A percentile compares a stretch with the other conserved stretches of the same genome.
These are phyloP conservation scores for Coemansia sp. DNA, from an alignment of 192 early-diverging fungal genomes.

Conservation along the genomic window DNA sequence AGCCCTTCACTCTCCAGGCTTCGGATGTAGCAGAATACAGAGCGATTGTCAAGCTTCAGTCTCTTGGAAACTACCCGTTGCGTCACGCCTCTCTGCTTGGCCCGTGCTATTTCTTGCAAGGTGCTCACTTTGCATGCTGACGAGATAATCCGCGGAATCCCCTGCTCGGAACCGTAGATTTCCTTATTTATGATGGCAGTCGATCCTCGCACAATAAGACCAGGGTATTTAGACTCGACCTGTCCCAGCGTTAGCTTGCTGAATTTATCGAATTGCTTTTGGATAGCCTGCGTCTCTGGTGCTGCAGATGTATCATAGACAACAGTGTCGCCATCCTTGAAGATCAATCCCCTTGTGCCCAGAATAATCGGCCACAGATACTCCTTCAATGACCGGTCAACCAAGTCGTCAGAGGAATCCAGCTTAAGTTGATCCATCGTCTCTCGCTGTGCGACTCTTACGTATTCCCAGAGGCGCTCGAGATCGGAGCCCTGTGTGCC, in stretches of 20 bases:
- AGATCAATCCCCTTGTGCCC: slow-evolving; percentile 20
- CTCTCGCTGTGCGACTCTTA: slow-evolving; percentile 27
- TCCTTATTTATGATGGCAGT: slow-evolving; percentile 20
- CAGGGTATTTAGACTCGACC: slow-evolving; percentile 21
- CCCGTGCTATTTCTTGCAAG: slow-evolving; percentile 25
- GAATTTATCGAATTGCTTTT: background rate
- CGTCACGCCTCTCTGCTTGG: slow-evolving; percentile 33
- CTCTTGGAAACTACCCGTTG: slow-evolving; percentile 27
- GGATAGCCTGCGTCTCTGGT: background rate
- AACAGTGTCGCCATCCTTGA: slow-evolving; percentile 10
- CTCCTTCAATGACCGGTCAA: slow-evolving; percentile 18
- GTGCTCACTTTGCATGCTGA: slow-evolving; percentile 18
- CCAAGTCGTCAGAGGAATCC: background rate
- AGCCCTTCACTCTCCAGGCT: slow-evolving; percentile 35
- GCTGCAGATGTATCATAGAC: slow-evolving; percentile 14
- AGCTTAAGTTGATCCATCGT: slow-evolving; percentile 8
- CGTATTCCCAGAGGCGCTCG: slow-evolving; percentile 33
- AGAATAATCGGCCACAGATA: slow-evolving; percentile 42
- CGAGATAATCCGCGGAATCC: slow-evolving; percentile 12
- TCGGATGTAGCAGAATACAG: slow-evolving; percentile 43
- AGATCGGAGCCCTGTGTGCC: slow-evolving; percentile 33
- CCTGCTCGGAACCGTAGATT: slow-evolving; percentile 39
- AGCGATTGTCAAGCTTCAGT: slow-evolving; percentile 30
- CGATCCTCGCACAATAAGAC: slow-evolving; percentile 24
- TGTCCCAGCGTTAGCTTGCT: background rate